These are phyloP conservation scores for Pinus albicaulis DNA, from an alignment of 75 land plant genomes.

Conservation along the genomic window DNA sequence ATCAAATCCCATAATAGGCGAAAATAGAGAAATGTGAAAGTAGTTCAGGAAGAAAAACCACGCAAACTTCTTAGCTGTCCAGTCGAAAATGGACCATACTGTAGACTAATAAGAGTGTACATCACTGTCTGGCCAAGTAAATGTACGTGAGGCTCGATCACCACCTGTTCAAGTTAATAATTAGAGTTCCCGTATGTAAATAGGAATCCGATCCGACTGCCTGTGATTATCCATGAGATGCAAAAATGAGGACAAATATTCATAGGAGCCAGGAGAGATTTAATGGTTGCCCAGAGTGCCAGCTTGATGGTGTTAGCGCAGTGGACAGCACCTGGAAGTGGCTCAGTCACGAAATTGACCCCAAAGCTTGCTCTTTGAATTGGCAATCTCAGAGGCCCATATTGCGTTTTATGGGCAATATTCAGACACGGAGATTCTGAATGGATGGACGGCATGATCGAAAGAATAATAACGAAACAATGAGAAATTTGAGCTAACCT, in stretches of 20 bases:
- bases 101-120: conserved; percentile 53
- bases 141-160: conserved; percentile 70
- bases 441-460: background rate
- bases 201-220: background rate
- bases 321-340: too few species aligned
- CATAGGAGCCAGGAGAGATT: too few species aligned
- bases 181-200: too few species aligned
- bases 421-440: background rate
- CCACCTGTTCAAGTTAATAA: conserved; percentile 25
- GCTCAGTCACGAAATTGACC: too few species aligned
- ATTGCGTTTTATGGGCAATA: background rate
- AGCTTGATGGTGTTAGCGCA: too few species aligned
- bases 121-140: conserved; percentile 45
- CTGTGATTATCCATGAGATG: background rate
- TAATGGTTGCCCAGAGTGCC: too few species aligned
- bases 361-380: too few species aligned
- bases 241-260: background rate
- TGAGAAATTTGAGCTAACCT: conserved; percentile 25
- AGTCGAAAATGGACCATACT: conserved; percentile 78
- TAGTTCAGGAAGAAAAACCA: conserved; percentile 76
- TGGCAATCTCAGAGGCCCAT: too few species aligned
- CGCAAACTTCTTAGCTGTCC: conserved; percentile 69
- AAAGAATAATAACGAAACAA: background rate
- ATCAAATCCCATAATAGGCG: conserved; percentile 93
- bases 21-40: conserved; percentile 81